Base-by-base conservation (phyloP, 2,329 filamentous ascomycete species). In the Colletotrichum acutatum region DNA sequence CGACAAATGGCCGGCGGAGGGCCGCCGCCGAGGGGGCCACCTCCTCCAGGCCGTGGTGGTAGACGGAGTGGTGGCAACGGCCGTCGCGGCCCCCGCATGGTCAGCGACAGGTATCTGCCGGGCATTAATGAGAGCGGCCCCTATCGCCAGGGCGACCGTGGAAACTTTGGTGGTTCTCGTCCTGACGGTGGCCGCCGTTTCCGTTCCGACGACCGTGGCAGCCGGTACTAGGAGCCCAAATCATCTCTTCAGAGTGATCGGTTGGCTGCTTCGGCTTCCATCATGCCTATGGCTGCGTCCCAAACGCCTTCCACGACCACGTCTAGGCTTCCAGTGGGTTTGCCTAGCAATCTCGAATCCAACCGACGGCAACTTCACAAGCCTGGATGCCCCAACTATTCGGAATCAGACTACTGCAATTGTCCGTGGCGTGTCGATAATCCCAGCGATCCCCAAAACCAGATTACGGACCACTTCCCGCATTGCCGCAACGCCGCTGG, bases 71-170 rank as follows among this genome's bases (percentile, higher is more conserved):
- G 78, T 46, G 75, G 80, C 26, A 77, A 78, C 24, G 75, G 78
- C 0, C 77, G 80, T 7, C 76, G 79, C 11, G 75, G 77, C 26
- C 68, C 74, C 7, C 76, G 81, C 8, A 78, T 70, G 2, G 74
- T 79, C 6, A 79, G 81, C 42, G 82, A 83, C 74, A 75, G 82
- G 1, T 83, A 83, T 58, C 71, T 80, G 1, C 82, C 82, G 16
- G 77, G 75, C 8, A 68, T 72, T n/a, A 72, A 75, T 30, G 73
- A 73, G 19, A 68, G 71, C 26, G 76, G 75, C 24, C 73, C 75
- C 1, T 74, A 73, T 19, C 66, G 74, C 11, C 75, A 77, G 37
- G 74, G 77, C 24, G 76, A 78, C 53, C 74, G 76, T 12, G 75
- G 79, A 5, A 68, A 71, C 61, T 66, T 65, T n/a, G 71, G 65